Conservation (phyloP, 148 eudicot genomes). For the Rhododendron henanense region DNA sequence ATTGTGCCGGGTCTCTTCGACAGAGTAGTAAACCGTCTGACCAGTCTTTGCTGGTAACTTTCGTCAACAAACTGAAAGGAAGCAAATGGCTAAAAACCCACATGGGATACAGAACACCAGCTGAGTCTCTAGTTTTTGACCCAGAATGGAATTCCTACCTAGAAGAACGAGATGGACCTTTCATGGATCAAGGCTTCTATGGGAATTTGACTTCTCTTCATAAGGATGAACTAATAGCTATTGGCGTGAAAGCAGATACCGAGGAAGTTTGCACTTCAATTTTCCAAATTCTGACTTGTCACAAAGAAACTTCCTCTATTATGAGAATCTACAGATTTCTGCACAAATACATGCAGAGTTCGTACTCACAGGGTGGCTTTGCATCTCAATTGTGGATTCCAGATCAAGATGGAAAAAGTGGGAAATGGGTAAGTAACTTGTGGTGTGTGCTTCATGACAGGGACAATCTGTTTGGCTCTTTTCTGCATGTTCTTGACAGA, state of each 20-base stretch:
- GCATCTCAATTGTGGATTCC: slow-evolving; percentile 14
- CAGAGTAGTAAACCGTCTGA: neutral
- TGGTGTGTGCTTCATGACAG: slow-evolving; percentile 12
- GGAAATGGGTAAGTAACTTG: slow-evolving; percentile 11
- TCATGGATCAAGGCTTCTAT: slow-evolving; percentile 19
- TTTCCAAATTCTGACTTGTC: slow-evolving; percentile 5
- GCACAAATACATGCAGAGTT: slow-evolving; percentile 1
- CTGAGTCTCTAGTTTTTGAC: slow-evolving; percentile 4
- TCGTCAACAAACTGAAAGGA: neutral
- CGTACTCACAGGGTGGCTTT: neutral
- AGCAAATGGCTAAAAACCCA: slow-evolving; percentile 20
- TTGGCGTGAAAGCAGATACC: slow-evolving; percentile 13
- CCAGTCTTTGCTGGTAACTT: slow-evolving; percentile 3
- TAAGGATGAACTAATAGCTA: slow-evolving; percentile 3
- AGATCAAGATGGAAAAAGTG: neutral
- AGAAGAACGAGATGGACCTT: slow-evolving; percentile 11
- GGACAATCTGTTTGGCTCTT: slow-evolving; percentile 8
- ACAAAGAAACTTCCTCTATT: neutral
- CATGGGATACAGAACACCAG: slow-evolving; percentile 20
- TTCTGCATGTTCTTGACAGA: slow-evolving; percentile 12
- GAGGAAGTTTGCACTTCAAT: slow-evolving; percentile 5
- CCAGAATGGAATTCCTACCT: slow-evolving; percentile 12
- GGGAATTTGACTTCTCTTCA: neutral
- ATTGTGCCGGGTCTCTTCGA: neutral
- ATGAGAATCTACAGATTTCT: slow-evolving; percentile 5